A percentile compares a stretch with the other conserved stretches of the same genome.
These are phyloP conservation scores for Penicillium sp. DNA, from an alignment of 2,329 filamentous ascomycete species.

Conservation along the genomic window DNA sequence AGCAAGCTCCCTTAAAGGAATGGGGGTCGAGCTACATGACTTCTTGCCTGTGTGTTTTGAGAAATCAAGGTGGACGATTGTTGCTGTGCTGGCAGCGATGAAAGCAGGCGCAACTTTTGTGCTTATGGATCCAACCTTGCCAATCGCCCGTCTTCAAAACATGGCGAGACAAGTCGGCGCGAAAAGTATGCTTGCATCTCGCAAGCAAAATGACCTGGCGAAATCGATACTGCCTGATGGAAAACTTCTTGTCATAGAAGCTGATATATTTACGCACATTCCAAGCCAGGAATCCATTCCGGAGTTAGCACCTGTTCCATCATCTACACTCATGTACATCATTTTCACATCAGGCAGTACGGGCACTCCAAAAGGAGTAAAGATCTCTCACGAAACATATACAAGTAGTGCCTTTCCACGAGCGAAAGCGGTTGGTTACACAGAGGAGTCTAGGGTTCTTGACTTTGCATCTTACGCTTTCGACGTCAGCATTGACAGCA, in stretches of 20 bases:
- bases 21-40: constrained; percentile 27
- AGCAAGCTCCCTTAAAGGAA: constrained; percentile 25
- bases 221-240: constrained; percentile 12
- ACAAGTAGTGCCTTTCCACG: constrained; percentile 53
- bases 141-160: constrained; percentile 9
- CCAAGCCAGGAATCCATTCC: constrained; percentile 2
- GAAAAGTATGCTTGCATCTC: constrained; percentile 1
- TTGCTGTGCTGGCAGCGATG: constrained; percentile 27
- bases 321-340: constrained; percentile 36
- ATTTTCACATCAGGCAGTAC: constrained; percentile 13
- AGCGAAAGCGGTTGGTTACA: constrained; percentile 48
- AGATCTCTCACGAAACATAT: constrained; percentile 56
- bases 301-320: constrained; percentile 22
- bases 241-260: constrained; percentile 13
- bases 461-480: constrained; percentile 35
- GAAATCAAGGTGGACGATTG: constrained; percentile 30
- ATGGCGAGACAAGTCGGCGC: constrained; percentile 3
- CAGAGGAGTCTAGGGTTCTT: constrained; percentile 39
- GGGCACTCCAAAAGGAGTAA: constrained; percentile 9
- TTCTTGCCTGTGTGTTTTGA: constrained; percentile 28
- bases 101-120: constrained; percentile 26
- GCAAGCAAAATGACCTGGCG: background rate
- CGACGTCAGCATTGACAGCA: constrained; percentile 36
- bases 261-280: background rate
- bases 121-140: constrained; percentile 20